Conservation (phyloP, 176 grass and related monocot genomes). For the Urochloa ruziziensis region DNA sequence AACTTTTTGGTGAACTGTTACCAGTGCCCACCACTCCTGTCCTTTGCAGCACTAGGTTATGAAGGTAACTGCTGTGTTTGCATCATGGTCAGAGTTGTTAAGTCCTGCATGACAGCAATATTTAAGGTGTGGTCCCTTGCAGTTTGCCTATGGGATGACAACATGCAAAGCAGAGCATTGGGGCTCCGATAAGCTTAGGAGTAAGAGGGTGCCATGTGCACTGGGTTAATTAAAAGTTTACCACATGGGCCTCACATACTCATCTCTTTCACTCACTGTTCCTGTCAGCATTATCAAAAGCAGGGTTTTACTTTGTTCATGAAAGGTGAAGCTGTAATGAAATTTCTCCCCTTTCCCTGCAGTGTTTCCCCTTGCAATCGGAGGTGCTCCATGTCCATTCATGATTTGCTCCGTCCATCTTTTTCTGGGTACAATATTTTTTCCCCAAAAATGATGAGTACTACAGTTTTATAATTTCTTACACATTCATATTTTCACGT, state of each 20-base stretch:
- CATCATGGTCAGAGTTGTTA: slow-evolving; percentile 53
- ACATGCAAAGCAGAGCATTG: slow-evolving; percentile 31
- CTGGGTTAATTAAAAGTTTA: slow-evolving; percentile 38
- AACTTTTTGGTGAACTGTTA: slow-evolving; percentile 53
- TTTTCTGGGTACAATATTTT: not conserved
- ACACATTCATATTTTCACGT: not conserved
- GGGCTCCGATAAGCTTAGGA: slow-evolving; percentile 26
- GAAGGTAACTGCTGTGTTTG: slow-evolving; percentile 37
- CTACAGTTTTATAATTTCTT: not conserved
- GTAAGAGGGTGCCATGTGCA: slow-evolving; percentile 43
- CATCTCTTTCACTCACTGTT: slow-evolving; percentile 17
- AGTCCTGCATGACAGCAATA: slow-evolving; percentile 41
- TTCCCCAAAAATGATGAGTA: not conserved
- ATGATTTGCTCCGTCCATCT: slow-evolving; percentile 16
- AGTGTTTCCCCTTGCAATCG: not conserved
- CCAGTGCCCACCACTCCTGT: slow-evolving; percentile 22
- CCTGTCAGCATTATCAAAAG: slow-evolving; percentile 37
- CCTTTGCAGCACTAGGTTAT: slow-evolving; percentile 27
- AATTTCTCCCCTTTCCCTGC: slow-evolving; percentile 20
- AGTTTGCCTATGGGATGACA: slow-evolving; percentile 28
- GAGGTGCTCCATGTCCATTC: not conserved
- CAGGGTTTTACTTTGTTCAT: slow-evolving; percentile 47
- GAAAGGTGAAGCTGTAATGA: slow-evolving; percentile 43
- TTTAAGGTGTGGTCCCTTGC: slow-evolving; percentile 50
- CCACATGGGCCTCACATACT: slow-evolving; percentile 34